These are phyloP conservation scores for Termitomyces sp. DNA, from an alignment of 768 basidiomycete genomes.

Conservation along the genomic window DNA sequence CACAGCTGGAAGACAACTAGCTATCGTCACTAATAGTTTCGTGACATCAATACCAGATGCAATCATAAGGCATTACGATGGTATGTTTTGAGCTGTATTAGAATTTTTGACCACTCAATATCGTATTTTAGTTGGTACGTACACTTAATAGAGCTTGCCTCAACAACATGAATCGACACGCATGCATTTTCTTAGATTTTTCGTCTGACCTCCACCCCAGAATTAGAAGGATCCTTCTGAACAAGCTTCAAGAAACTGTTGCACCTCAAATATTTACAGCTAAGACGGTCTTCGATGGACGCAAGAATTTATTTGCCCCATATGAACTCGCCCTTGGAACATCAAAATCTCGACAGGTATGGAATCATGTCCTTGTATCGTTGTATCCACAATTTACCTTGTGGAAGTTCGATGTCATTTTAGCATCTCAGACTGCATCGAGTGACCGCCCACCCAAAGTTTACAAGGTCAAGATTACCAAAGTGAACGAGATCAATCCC, in stretches of 20 bases:
- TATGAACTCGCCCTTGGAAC: constrained; percentile 8
- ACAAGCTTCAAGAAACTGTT: constrained; percentile 44
- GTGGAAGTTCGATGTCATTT: constrained; percentile 14
- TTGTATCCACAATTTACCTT: constrained; percentile 6
- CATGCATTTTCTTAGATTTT: neutral
- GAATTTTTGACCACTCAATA: neutral
- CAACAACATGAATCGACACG: neutral
- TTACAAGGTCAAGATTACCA: constrained; percentile 48
- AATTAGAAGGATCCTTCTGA: constrained; percentile 64
- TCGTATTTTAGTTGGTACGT: constrained; percentile 14
- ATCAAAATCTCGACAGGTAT: constrained; percentile 4
- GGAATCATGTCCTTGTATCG: constrained; percentile 1
- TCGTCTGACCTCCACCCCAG: constrained; percentile 23
- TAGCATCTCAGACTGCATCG: constrained; percentile 35
- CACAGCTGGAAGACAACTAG: constrained; percentile 21
- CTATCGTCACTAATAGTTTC: constrained; percentile 18
- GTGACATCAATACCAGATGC: constrained; percentile 10
- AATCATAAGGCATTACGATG: constrained; percentile 17
- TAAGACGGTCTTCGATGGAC: constrained; percentile 68
- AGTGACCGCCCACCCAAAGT: constrained; percentile 36
- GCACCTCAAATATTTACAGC: constrained; percentile 61
- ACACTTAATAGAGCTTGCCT: neutral
- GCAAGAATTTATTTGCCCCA: constrained; percentile 34
- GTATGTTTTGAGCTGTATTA: constrained; percentile 6
- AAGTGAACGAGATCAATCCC: constrained; percentile 52